Base-by-base conservation (phyloP, 768 basidiomycete genomes). In the Nevesoporus exiguus region DNA sequence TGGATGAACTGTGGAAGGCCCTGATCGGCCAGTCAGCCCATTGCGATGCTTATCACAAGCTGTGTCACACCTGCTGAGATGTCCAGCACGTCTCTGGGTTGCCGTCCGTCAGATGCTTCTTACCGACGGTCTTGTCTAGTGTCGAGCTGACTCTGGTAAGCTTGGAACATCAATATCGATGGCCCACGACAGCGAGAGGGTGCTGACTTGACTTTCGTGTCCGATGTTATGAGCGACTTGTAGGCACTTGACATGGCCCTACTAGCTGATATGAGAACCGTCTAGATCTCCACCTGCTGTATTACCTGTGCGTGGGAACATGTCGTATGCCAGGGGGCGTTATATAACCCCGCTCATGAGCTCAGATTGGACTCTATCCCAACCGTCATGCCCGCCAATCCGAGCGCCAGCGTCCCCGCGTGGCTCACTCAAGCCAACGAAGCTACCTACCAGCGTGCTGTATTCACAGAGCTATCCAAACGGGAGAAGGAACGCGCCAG, bases 61-160 rank as follows among this genome's bases (percentile, higher is more conserved):
- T 54, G 56, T 53, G 55, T 51, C 47, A 43, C 54, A 87, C 89
- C 78, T 88, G 86, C 68, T 85, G 84, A 15, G 89, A 90, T 22
- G 88, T 85, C 89, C 90, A 92, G 67, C 90, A 92, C 8, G 89
- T 92, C 66, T 89, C 90, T 50, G 83, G 81, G 59, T 74, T 87
- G 24, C 77, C 74, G 62, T 92, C 90, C 27, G 82, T 77, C 21
- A 92, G 76, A 65, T 82, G 68, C 65, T 84, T 86, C 72, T 88
- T 91, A 19, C 82, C 81, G 14, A 78, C 81, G 5, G 83, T 79
- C 68, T 86, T 90, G 66, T 90, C 86, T 14, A 90, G 73, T 5
- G 84, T 84, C 31, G 90, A 90, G 70, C 87, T 90, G 62, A 91
- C 90, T 76, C 89, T 91, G 14, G 19, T 42, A 33, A n/a, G 46